Base-by-base conservation (phyloP, 2,329 filamentous ascomycete species). In the Fusarium burgessii region DNA sequence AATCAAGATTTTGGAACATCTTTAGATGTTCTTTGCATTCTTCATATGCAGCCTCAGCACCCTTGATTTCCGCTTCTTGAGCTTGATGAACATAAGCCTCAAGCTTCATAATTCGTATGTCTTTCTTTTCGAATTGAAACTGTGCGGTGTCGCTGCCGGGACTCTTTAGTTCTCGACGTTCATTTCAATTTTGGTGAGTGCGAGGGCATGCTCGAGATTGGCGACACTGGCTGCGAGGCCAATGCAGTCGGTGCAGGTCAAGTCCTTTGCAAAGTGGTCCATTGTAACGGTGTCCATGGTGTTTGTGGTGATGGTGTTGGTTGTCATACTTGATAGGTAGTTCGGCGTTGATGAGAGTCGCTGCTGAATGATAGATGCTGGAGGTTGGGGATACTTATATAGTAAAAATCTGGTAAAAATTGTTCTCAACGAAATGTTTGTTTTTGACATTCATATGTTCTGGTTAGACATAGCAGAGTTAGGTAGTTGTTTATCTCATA, bases 391-490 rank as follows among this genome's bases (percentile, higher is more conserved):
- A 9, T 15, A 1, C 15, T 50, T 50, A 25, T 50, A 50, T 50
- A 35, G 15, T 25, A 8, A 8, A 7, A 50, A n/a, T 14, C 0
- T 6, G n/a, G 2, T 3, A 1, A 3, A 1, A 0, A 6, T 25
- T 50, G 3, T 35, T 50, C 20, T 50, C 2, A 6, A 5, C 2
- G 2, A 9, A 3, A 15, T 7, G 2, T 11, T 32, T 20, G 3
- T 12, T 6, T 20, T 20, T 32, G 13, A 23, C 23, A 23, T 23
- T 23, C 5, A 23, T 23, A 23, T 23, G 23, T 23, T 23, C 23
- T 23, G 5, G 23, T 13, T 7, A 9, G 4, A 29, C 4, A 0
- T 3, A 29, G 9, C 13, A 15, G 6, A 15, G 14, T 11, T n/a
- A 6, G 3, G 4, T 14, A 1, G 14, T 7, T 50, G 46, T 49